phyloP scores from a whole-genome alignment of 345 rosid species.

The Hypericum androsaemum region DNA sequence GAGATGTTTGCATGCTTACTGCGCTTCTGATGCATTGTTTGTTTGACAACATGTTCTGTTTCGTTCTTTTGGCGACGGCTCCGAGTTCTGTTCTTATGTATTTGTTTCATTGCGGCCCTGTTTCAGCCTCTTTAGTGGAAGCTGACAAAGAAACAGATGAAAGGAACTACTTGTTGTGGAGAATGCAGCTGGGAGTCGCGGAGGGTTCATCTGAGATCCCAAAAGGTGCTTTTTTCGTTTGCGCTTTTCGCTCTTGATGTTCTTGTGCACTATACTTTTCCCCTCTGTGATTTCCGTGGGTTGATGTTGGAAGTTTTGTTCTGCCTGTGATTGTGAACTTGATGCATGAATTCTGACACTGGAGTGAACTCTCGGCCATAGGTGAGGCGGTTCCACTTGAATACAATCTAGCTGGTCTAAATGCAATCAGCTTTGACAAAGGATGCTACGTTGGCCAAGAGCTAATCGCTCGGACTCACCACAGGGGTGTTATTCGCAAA shows the following conservation, averaged over 20 bases:
- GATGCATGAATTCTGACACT: slow-evolving; percentile 49
- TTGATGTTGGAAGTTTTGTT: no score
- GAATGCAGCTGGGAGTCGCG: slow-evolving; percentile 77
- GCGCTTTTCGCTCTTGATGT: no score
- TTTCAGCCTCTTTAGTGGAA: slow-evolving; percentile 79
- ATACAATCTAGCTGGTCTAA: slow-evolving; percentile 72
- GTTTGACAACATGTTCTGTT: neutral
- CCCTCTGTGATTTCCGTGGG: no score
- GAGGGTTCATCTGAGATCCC: slow-evolving; percentile 86
- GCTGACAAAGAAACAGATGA: slow-evolving; percentile 72
- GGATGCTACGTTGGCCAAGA: slow-evolving; percentile 98
- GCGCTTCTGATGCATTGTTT: neutral
- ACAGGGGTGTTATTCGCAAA: slow-evolving; percentile 75
- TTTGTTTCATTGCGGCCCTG: neutral
- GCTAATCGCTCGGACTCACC: slow-evolving; percentile 88
- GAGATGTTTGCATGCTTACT: no score
- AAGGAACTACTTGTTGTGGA: slow-evolving; percentile 53
- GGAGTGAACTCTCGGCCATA: slow-evolving; percentile 76
- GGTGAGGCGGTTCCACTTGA: slow-evolving; percentile 94
- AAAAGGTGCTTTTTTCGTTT: slow-evolving; percentile 40
- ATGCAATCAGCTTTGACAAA: slow-evolving; percentile 88
- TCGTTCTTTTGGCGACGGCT: no score
- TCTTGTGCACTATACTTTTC: no score
- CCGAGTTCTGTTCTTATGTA: no score
- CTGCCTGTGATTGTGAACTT: no score